phyloP scores from a whole-genome alignment of 768 basidiomycete species.

The Mrakia blollopis region DNA sequence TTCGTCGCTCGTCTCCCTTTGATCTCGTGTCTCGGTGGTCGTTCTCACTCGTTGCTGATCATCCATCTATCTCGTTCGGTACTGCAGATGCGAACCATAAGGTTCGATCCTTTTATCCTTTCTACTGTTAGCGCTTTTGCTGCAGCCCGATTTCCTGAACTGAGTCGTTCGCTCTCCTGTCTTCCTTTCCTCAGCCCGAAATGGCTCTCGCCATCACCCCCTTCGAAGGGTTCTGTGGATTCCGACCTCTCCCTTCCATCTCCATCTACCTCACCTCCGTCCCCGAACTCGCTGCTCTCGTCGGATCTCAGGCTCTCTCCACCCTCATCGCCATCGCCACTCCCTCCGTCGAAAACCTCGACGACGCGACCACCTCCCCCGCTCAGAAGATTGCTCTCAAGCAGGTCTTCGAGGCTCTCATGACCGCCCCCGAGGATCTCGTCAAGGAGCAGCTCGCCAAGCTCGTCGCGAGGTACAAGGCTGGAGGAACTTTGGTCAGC shows the following conservation, averaged over 20 bases:
- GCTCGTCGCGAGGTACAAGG: conserved; percentile 61
- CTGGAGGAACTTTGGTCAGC: conserved; percentile 43
- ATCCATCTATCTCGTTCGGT: neutral
- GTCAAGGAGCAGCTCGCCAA: conserved; percentile 56
- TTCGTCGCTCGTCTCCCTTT: conserved; percentile 42
- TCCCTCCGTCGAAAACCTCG: conserved; percentile 35
- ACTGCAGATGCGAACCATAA: conserved; percentile 82
- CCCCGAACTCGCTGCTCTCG: conserved; percentile 70
- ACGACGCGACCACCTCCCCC: conserved; percentile 45
- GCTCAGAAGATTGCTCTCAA: conserved; percentile 61
- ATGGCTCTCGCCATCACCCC: conserved; percentile 95
- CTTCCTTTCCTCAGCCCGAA: conserved; percentile 56
- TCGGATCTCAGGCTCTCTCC: conserved; percentile 50
- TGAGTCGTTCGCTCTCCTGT: neutral
- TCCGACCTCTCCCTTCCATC: conserved; percentile 73
- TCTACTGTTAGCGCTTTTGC: neutral
- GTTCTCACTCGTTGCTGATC: neutral
- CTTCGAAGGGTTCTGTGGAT: conserved; percentile 87
- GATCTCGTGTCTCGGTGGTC: no score
- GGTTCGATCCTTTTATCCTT: conserved; percentile 36
- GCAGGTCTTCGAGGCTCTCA: conserved; percentile 72
- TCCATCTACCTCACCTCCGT: conserved; percentile 60
- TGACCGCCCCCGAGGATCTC: conserved; percentile 57
- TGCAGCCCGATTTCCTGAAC: neutral
- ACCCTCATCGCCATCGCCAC: conserved; percentile 53